These are phyloP conservation scores for Hordeum pubiflorum DNA, from an alignment of 202 grass and related monocot genomes.

Conservation along the genomic window DNA sequence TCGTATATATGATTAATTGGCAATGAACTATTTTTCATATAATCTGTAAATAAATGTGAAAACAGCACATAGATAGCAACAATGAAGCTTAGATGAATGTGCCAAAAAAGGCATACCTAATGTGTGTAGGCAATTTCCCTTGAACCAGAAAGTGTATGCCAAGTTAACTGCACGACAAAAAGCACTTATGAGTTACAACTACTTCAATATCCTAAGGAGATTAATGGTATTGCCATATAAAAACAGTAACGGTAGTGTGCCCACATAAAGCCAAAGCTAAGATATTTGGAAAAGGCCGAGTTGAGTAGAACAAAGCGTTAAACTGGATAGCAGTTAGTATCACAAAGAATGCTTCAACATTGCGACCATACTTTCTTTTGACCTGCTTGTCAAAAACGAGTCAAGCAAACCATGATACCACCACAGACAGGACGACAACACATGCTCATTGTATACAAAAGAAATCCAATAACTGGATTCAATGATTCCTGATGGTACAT, in stretches of 20 bases:
- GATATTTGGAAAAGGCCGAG: slow-evolving; percentile 80
- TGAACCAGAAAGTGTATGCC: slow-evolving; percentile 83
- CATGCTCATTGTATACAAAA: slow-evolving; percentile 12
- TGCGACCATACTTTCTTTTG: slow-evolving; percentile 63
- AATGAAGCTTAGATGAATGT: background rate
- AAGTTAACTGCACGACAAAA: slow-evolving; percentile 53
- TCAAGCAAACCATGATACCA: background rate
- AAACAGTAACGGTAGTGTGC: background rate
- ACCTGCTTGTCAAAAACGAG: slow-evolving; percentile 43
- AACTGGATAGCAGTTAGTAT: slow-evolving; percentile 76
- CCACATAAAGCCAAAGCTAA: slow-evolving; percentile 88
- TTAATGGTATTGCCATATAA: background rate
- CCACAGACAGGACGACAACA: background rate
- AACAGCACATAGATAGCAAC: background rate
- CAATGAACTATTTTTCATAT: background rate
- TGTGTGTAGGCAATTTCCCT: slow-evolving; percentile 45
- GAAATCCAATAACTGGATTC: background rate
- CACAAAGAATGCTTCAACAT: slow-evolving; percentile 71
- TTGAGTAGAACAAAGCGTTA: slow-evolving; percentile 87
- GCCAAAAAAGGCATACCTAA: slow-evolving; percentile 50
- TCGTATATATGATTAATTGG: background rate
- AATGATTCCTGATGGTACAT: background rate
- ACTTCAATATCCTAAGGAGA: background rate
- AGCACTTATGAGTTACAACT: background rate
- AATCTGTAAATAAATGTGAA: slow-evolving; percentile 5